Percentiles rank a stretch among this genome's conserved stretches.
Conservation (phyloP, 2,329 filamentous ascomycete genomes). For the Fusarium tanahbumbuense region DNA sequence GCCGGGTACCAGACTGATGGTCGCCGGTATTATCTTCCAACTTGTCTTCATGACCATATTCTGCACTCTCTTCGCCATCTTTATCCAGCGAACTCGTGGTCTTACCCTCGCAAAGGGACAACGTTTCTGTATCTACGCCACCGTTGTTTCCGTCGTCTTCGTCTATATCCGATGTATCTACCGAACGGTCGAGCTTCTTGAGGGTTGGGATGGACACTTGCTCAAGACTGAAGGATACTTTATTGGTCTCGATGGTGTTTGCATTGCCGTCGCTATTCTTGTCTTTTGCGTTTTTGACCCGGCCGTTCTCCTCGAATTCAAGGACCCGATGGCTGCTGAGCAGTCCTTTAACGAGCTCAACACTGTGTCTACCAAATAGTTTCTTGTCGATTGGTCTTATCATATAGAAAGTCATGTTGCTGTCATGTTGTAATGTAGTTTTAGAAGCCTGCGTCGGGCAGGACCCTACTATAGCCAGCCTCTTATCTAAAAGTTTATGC, state of each 20-base stretch:
- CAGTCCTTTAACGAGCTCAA: slow-evolving; percentile 18
- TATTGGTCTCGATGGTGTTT: slow-evolving; percentile 60
- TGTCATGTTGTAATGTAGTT: not conserved
- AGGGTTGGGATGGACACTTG: slow-evolving; percentile 62
- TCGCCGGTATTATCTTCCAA: slow-evolving; percentile 63
- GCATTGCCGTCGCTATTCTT: slow-evolving; percentile 60
- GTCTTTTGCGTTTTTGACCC: slow-evolving; percentile 53
- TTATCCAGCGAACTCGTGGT: slow-evolving; percentile 52
- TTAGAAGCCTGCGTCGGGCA: too few species aligned
- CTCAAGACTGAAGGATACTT: slow-evolving; percentile 64
- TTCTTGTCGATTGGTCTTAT: accelerated
- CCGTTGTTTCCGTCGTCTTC: slow-evolving; percentile 55
- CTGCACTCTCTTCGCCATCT: slow-evolving; percentile 52
- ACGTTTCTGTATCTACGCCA: slow-evolving; percentile 49
- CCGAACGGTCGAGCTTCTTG: slow-evolving; percentile 60
- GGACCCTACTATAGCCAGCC: too few species aligned
- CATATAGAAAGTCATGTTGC: not conserved
- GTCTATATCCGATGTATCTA: slow-evolving; percentile 63
- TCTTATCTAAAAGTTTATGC: not conserved
- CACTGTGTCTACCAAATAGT: slow-evolving; percentile 3
- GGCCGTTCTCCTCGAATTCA: slow-evolving; percentile 14
- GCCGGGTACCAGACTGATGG: slow-evolving; percentile 61
- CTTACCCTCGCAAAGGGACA: slow-evolving; percentile 48
- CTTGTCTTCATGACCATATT: slow-evolving; percentile 62
- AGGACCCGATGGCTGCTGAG: not conserved